These are phyloP conservation scores for Paramecium caudatum DNA, from an alignment of 73 alveolate species.

Conservation along the genomic window DNA sequence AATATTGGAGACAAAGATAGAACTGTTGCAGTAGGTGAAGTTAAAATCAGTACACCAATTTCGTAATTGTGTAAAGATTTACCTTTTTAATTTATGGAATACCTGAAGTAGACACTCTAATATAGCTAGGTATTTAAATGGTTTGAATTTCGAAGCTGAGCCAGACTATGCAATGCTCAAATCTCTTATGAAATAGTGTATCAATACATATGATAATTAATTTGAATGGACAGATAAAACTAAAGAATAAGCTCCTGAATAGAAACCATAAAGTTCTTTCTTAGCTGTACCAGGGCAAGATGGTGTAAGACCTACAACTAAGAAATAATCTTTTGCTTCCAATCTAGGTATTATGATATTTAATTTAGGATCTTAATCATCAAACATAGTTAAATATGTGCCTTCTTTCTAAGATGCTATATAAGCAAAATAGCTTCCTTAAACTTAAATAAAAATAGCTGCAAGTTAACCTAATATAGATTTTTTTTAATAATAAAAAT, in stretches of 20 bases:
- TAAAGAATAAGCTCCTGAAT: neutral
- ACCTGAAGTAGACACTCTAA: neutral
- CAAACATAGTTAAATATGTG: constrained; percentile 13
- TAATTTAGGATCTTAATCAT: constrained; percentile 1
- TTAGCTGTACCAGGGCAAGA: constrained; percentile 10
- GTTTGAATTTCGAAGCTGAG: neutral
- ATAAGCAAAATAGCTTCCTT: neutral
- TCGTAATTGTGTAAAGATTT: neutral
- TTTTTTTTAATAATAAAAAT: neutral
- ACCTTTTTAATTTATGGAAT: neutral
- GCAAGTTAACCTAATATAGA: constrained; percentile 60
- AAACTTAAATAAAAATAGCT: neutral
- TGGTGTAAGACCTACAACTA: neutral
- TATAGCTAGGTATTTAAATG: neutral
- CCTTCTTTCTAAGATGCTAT: constrained; percentile 32
- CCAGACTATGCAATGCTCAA: constrained; percentile 40
- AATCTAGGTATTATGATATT: constrained; percentile 13
- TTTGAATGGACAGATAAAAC: constrained; percentile 53
- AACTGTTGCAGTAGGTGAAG: constrained; percentile 54
- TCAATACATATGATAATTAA: constrained; percentile 4
- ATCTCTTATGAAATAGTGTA: constrained; percentile 2
- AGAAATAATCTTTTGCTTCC: neutral
- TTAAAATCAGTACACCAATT: neutral
- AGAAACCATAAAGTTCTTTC: neutral
- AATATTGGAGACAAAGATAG: constrained; percentile 72